Evolutionary conservation across 345 rosid species (phyloP).

Genomic region (Gossypium anomalum): DNA sequence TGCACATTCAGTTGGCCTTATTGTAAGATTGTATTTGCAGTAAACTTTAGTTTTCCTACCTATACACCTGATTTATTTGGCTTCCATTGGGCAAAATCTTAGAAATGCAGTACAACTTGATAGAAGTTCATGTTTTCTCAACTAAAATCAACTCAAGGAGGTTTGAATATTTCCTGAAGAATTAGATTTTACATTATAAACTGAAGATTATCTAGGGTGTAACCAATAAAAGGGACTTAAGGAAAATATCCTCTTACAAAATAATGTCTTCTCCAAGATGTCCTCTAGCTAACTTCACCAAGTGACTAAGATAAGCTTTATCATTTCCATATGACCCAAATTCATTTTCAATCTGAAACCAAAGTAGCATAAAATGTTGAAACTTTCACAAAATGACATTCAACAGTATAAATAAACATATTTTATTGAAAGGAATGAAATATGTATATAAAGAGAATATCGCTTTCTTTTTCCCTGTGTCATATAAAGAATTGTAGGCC

Average conservation of each 20-base stretch:
- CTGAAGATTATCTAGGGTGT: background rate
- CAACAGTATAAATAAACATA: background rate
- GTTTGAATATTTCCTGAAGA: background rate
- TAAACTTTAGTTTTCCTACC: background rate
- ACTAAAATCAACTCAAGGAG: background rate
- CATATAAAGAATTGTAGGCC: background rate
- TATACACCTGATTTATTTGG: background rate
- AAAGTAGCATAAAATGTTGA: conserved; percentile 11
- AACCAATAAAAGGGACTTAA: conserved; percentile 11
- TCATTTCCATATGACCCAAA: conserved; percentile 94
- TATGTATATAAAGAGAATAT: background rate
- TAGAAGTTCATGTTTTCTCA: background rate
- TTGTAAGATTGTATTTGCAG: background rate
- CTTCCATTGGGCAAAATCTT: background rate
- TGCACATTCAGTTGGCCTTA: background rate
- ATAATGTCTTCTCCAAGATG: conserved; percentile 61
- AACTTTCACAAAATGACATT: conserved; percentile 12
- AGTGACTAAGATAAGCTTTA: conserved; percentile 68
- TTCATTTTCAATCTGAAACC: conserved; percentile 84
- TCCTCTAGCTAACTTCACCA: conserved; percentile 53
- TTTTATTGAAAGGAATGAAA: background rate
- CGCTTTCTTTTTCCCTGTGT: background rate
- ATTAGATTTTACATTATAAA: conserved; percentile 10
- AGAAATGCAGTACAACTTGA: background rate
- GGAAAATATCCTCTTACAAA: conserved; percentile 46